Base-by-base conservation (phyloP, 345 rosid genomes). In the Dipteronia sinensis region DNA sequence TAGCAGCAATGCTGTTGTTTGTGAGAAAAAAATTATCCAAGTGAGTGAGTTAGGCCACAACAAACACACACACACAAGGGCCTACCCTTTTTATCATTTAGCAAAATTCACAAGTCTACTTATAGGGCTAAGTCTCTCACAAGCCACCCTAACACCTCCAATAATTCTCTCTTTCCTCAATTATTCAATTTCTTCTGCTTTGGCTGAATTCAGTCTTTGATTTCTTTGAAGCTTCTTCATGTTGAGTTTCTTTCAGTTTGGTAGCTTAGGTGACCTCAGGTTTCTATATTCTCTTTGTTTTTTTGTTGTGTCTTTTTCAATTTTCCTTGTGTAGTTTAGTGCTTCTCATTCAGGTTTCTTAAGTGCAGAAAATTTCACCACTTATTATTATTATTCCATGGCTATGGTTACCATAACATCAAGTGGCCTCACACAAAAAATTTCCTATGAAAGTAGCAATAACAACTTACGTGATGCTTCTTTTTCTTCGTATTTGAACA, bases 401-500 rank as follows among this genome's bases (percentile, higher is more conserved):
- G 83, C 87, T 71, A 82, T 80, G 88, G 64, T 83, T 46, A 73
- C 81, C 34, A 71, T 73, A 72, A 67, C 81, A 71, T 78, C 87
- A 68, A 65, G 38, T 34, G 38, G 76, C 69, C 82, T 58, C 74
- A 56, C 82, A 65, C 83, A 65, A 77, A 47, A 76, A 27, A 74
- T 81, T 65, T 64, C 88, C 78, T 79, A 67, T 40, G 79, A 80
- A 38, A 78, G 58, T 64, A 83, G 71, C 61, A 74, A 64, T 62
- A 69, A 71, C 72, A 76, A 20, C 63, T 78, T 80, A 67, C 82
- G 53, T 0, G 87, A 89, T 68, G 89, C 83, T 40, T 87, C 90
- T 76, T 87, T 87, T 74, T 85, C 93, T 76, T 80, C 94, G 19
- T 85, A 83, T 87, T 65, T 87, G 77, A 84, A 77, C 69, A 77